A percentile compares a stretch with the other conserved stretches of the same genome.
Evolutionary conservation across 2,329 filamentous ascomycete species (phyloP).

Genomic region (Amauroascus verrucosus): DNA sequence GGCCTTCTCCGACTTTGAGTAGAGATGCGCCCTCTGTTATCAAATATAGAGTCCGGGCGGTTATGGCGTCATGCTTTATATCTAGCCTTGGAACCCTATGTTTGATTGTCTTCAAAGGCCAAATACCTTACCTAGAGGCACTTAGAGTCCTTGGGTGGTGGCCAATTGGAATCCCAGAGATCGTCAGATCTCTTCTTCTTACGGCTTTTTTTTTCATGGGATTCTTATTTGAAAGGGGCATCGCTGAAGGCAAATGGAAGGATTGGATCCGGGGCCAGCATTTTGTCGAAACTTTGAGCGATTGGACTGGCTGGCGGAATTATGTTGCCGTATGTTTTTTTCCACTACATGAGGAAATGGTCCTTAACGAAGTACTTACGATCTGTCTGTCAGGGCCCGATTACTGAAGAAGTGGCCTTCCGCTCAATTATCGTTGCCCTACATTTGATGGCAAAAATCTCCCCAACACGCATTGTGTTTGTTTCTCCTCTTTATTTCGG

Average conservation of each 20-base stretch:
- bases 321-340: slow-evolving; percentile 62
- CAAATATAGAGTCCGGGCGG: slow-evolving; percentile 69
- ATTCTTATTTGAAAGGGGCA: slow-evolving; percentile 67
- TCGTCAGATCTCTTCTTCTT: slow-evolving; percentile 48
- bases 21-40: slow-evolving; percentile 87
- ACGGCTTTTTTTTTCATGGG: slow-evolving; percentile 56
- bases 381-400: slow-evolving; percentile 53
- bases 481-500: slow-evolving; percentile 82
- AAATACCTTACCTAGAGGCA: slow-evolving; percentile 43
- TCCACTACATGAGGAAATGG: slow-evolving; percentile 17
- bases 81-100: slow-evolving; percentile 58
- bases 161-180: slow-evolving; percentile 59
- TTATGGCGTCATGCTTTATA: slow-evolving; percentile 61
- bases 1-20: slow-evolving; percentile 66
- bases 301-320: slow-evolving; percentile 80
- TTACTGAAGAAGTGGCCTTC: slow-evolving; percentile 91
- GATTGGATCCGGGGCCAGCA: slow-evolving; percentile 51
- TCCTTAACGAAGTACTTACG: slow-evolving; percentile 2
- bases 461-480: slow-evolving; percentile 55
- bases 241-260: slow-evolving; percentile 62
- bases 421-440: slow-evolving; percentile 76
- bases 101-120: slow-evolving; percentile 49
- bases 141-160: slow-evolving; percentile 69
- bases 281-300: slow-evolving; percentile 51
- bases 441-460: slow-evolving; percentile 59